Conservation (phyloP, 1,284 basidiomycete species). For the Lentinula novae-zelandiae region DNA sequence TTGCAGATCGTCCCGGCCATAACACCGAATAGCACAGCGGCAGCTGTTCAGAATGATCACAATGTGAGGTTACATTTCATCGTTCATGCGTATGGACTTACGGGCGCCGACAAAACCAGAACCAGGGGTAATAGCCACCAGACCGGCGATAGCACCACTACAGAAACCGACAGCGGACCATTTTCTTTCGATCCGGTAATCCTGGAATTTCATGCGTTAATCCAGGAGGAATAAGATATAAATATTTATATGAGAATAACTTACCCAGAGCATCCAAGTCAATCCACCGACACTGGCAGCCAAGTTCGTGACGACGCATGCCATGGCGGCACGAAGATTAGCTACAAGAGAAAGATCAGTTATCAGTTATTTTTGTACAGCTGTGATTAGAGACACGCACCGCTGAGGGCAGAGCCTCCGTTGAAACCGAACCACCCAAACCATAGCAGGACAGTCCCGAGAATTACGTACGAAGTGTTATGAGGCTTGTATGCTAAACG, state of each 20-base stretch:
- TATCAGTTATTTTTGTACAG: background rate
- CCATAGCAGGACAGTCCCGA: conserved; percentile 95
- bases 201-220: conserved; percentile 34
- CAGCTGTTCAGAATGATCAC: conserved; percentile 38
- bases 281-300: conserved; percentile 84
- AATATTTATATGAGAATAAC: conserved; percentile 5
- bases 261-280: conserved; percentile 89
- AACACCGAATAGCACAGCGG: conserved; percentile 83
- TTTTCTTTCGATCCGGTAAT: conserved; percentile 90
- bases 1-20: conserved; percentile 85
- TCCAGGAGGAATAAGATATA: background rate
- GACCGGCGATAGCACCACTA: conserved; percentile 88
- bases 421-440: conserved; percentile 98
- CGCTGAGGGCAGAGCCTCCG: conserved; percentile 74
- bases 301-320: conserved; percentile 92
- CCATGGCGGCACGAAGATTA: conserved; percentile 85
- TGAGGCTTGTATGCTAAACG: conserved; percentile 87
- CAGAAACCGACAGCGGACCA: conserved; percentile 96
- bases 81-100: conserved; percentile 24
- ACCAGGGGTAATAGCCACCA: conserved; percentile 66
- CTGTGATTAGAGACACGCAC: background rate
- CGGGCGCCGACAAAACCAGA: conserved; percentile 87
- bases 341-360: conserved; percentile 42
- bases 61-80: background rate
- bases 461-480: conserved; percentile 84